phyloP scores from a whole-genome alignment of 2,329 filamentous ascomycete genomes.

The Metarhizium robertsii region DNA sequence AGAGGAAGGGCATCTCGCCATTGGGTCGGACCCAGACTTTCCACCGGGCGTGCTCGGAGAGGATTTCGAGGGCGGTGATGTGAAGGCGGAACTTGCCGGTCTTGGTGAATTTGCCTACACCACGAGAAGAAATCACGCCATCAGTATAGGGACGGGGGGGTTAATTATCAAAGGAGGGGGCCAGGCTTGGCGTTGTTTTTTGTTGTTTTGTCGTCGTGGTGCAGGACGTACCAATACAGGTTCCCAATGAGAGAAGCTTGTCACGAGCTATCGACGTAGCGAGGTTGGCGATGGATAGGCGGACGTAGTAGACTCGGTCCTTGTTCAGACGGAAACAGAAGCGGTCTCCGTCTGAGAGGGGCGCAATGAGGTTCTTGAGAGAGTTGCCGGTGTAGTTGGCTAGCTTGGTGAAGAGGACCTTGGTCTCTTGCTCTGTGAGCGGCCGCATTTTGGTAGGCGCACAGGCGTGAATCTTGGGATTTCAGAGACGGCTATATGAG shows the following conservation, averaged over 20 bases:
- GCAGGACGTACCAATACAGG: slow-evolving; percentile 54
- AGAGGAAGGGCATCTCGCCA: slow-evolving; percentile 95
- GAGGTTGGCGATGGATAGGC: slow-evolving; percentile 80
- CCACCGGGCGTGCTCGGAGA: slow-evolving; percentile 85
- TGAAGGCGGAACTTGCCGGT: slow-evolving; percentile 91
- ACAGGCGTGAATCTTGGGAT: background rate
- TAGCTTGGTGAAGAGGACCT: slow-evolving; percentile 82
- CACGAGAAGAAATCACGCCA: too few relatives aligned
- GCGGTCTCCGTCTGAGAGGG: slow-evolving; percentile 62
- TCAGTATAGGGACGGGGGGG: too few relatives aligned
- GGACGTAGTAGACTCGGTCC: slow-evolving; percentile 84
- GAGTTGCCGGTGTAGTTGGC: slow-evolving; percentile 87
- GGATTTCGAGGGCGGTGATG: slow-evolving; percentile 78
- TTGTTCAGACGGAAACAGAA: slow-evolving; percentile 80
- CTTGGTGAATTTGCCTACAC: slow-evolving; percentile 83
- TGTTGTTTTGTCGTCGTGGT: background rate
- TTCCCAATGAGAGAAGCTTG: slow-evolving; percentile 78
- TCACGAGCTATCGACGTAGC: slow-evolving; percentile 78
- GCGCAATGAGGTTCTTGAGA: slow-evolving; percentile 74
- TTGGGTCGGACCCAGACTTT: slow-evolving; percentile 97
- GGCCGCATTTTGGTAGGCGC: slow-evolving; percentile 53
- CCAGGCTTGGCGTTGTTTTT: too few relatives aligned
- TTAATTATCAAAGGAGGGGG: too few relatives aligned
- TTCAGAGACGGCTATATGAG: background rate
- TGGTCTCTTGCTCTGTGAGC: slow-evolving; percentile 70